Evolutionary conservation across 2,329 filamentous ascomycete species (phyloP), one percentile per base, ranked within the genome.

Genomic region (Orbilia quercus): DNA sequence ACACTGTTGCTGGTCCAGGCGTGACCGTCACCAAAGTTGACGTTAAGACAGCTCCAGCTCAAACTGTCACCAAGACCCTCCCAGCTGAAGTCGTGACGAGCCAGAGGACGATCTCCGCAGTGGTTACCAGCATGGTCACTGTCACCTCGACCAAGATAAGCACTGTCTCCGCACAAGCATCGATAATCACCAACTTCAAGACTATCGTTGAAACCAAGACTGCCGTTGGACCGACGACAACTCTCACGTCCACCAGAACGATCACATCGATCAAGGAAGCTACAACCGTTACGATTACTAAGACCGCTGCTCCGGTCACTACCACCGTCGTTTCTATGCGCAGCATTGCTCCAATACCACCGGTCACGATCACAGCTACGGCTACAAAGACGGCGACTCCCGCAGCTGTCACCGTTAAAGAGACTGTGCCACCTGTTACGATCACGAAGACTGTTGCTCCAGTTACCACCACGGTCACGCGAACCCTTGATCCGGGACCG

Each of bases 381-480:
- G 44, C 45, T 38, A 59, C 55, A n/a, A 59, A 45, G 53, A 44
- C 53, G 6, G 53, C 18, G 18, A 48, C 51, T 14, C 25, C 45
- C 25, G 12, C 47, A 11, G 40, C 23, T 7, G 20, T 12, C 1
- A 14, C 47, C 7, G 59, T 63, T 18, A 62, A 44, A 28, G 25
- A 38, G 28, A 48, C 58, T n/a, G 38, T 25, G 1, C 25, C 22
- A 20, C 38, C 38, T n/a, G 38, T 42, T 7, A 38, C 60, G 14
- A n/a, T 51, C 22, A 63, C 58, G 31, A 63, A 63, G 58, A 57
- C 54, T 14, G 31, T 11, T n/a, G 16, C 42, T 18, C 42, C 42
- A 45, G 42, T 20, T 12, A 60, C 57, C 34, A 14, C 45, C 14
- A 60, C 28, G 4, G 28, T 31, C 28, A 31, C 28, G n/a, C n/a